Evolutionary conservation across 257 asterid species (phyloP).

Genomic region (Fraxinus quadrangulata): DNA sequence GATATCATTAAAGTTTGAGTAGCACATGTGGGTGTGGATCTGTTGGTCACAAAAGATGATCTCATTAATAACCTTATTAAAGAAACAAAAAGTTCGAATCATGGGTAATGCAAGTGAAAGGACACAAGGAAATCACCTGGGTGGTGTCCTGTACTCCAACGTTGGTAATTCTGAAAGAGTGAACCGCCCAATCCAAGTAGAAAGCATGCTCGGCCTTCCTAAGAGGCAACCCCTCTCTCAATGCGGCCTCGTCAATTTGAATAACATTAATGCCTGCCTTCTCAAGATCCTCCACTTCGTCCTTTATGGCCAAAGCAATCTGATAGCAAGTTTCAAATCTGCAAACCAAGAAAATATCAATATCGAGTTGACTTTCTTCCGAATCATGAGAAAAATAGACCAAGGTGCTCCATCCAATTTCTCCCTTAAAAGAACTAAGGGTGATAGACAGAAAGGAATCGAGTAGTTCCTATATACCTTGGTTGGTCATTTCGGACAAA

Average conservation of each 20-base stretch:
- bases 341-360: constrained; percentile 18
- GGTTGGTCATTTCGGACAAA: constrained; percentile 76
- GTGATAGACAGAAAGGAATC: not conserved
- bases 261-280: constrained; percentile 67
- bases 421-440: not conserved
- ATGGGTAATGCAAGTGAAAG: not conserved
- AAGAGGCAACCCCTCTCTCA: constrained; percentile 78
- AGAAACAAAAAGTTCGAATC: not conserved
- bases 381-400: not conserved
- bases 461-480: constrained; percentile 36
- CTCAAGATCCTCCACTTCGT: constrained; percentile 83
- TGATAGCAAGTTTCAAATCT: constrained; percentile 78
- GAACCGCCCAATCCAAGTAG: constrained; percentile 86
- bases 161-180: constrained; percentile 78
- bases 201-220: constrained; percentile 79
- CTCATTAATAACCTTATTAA: not conserved
- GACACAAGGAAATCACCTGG: constrained; percentile 43
- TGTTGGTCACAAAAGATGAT: constrained; percentile 25
- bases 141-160: constrained; percentile 65
- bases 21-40: constrained; percentile 91
- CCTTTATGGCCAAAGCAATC: constrained; percentile 84
- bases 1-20: constrained; percentile 83
- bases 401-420: not conserved
- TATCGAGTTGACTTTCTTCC: not conserved
- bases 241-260: constrained; percentile 81